Base-by-base conservation (phyloP, 2,329 filamentous ascomycete genomes). In the Dactylellina drechsleri region DNA sequence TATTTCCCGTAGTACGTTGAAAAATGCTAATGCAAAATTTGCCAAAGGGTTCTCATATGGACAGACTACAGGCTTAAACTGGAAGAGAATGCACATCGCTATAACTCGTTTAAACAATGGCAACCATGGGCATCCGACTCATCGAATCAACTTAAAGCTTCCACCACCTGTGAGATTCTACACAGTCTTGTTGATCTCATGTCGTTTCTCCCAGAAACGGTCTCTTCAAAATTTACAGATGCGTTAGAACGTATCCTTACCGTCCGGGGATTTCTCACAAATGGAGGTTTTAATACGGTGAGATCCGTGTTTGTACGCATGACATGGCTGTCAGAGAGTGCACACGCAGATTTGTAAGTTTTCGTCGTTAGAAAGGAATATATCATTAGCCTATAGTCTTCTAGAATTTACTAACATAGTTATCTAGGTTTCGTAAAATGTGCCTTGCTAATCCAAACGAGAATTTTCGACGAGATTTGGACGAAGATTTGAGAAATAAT, bases 391-490 rank as follows among this genome's bases (percentile, higher is more conserved):
- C n/a, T n/a, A n/a, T 12, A 2, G 40, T n/a, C 10, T n/a, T 43
- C 40, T 12, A 12, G 40, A 43, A 1, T 12, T 43, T 43, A n/a
- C 40, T 43, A 43, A 43, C n/a, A n/a, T 2, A 2, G 2, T 12
- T n/a, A n/a, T n/a, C 8, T 56, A 66, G 62, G 13, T 4, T 66
- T 5, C 62, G 52, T 8, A n/a, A 10, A 7, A 50, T 66, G 26
- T 36, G 26, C n/a, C 36, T 57, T n/a, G 31, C 40, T 8, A 66
- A 66, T 16, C 62, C 52, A 13, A 66, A 52, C 23, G 62, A 66
- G 23, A 66, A 66, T 36, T 36, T 66, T 1, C 50, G 62, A 47
- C 40, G 2, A 3, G 50, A 49, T 15, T 15, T 66, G 12, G 52
- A 66, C 16, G 20, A 57, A 23, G 36, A 57, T 36, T 36, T 66